Conservation (phyloP, 495 filamentous ascomycete species). For the Hypomontagnella monticulosa region DNA sequence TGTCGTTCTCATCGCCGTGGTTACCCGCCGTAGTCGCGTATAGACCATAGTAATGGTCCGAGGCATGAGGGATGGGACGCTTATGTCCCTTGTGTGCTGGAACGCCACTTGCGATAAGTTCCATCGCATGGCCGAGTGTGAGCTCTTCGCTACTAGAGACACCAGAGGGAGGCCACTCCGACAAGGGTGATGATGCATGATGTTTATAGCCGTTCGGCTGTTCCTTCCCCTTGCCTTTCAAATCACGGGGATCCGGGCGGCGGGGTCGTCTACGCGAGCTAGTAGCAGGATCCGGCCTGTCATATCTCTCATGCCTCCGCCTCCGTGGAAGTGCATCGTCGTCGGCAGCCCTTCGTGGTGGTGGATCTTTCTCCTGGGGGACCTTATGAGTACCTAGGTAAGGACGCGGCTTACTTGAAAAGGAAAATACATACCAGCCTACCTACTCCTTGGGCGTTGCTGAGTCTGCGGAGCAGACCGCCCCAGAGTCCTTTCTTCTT, state of each 20-base stretch:
- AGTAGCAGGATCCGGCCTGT: conserved; percentile 5
- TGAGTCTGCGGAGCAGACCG: conserved; percentile 50
- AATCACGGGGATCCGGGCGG: conserved; percentile 48
- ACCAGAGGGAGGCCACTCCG: conserved; percentile 59
- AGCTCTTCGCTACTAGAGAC: conserved; percentile 56
- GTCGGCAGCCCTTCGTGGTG: conserved; percentile 43
- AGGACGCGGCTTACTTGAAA: neutral
- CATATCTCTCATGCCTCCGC: conserved; percentile 28
- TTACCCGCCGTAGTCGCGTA: conserved; percentile 60
- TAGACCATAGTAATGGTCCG: conserved; percentile 61
- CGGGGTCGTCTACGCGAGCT: conserved; percentile 52
- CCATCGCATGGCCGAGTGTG: conserved; percentile 56
- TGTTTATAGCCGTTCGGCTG: conserved; percentile 44
- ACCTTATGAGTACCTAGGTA: conserved; percentile 28
- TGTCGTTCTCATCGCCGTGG: conserved; percentile 55
- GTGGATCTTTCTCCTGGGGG: conserved; percentile 43
- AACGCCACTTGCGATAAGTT: conserved; percentile 57
- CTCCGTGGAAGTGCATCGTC: conserved; percentile 42
- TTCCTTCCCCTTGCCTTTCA: conserved; percentile 58
- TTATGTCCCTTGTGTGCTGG: conserved; percentile 59
- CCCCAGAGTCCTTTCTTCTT: conserved; percentile 53
- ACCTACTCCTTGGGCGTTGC: conserved; percentile 44
- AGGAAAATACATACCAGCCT: conserved; percentile 44
- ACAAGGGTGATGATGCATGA: conserved; percentile 52
- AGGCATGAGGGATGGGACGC: conserved; percentile 55